Conservation (phyloP, 2,329 filamentous ascomycete species). For the Parastagonospora nodorum region DNA sequence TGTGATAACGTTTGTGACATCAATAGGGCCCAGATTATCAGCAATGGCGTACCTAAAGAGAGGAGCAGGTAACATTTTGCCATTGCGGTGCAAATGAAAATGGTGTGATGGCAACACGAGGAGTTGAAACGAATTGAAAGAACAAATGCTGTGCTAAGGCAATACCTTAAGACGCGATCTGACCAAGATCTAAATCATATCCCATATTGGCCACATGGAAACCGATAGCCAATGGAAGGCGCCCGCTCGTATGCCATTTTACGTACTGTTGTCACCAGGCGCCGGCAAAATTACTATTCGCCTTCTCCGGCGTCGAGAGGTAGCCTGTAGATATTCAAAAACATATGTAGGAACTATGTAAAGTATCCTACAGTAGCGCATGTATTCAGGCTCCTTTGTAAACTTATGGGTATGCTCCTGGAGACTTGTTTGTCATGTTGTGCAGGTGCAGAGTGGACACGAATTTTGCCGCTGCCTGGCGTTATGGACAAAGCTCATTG, state of each 20-base stretch:
- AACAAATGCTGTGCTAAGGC: not conserved
- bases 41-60: slow-evolving; percentile 11
- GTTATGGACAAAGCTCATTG: slow-evolving; percentile 17
- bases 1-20: slow-evolving; percentile 16
- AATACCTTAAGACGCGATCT: not conserved
- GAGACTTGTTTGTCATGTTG: too few species aligned
- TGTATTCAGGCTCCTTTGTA: too few species aligned
- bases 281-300: too few species aligned
- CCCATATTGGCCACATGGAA: not conserved
- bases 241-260: slow-evolving; percentile 18
- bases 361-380: too few species aligned
- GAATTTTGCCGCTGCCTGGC: too few species aligned
- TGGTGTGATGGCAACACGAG: not conserved
- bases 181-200: not conserved
- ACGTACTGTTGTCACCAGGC: slow-evolving; percentile 22
- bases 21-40: slow-evolving; percentile 19
- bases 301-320: too few species aligned
- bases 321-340: too few species aligned
- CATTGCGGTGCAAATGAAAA: not conserved
- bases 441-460: too few species aligned
- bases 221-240: slow-evolving; percentile 6
- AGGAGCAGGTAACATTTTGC: not conserved
- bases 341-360: too few species aligned
- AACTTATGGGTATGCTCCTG: too few species aligned
- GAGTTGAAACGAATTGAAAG: not conserved